A percentile compares a stretch with the other conserved stretches of the same genome.
Evolutionary conservation across 2,329 filamentous ascomycete genomes (phyloP).

Genomic region (Neonectria sp.): DNA sequence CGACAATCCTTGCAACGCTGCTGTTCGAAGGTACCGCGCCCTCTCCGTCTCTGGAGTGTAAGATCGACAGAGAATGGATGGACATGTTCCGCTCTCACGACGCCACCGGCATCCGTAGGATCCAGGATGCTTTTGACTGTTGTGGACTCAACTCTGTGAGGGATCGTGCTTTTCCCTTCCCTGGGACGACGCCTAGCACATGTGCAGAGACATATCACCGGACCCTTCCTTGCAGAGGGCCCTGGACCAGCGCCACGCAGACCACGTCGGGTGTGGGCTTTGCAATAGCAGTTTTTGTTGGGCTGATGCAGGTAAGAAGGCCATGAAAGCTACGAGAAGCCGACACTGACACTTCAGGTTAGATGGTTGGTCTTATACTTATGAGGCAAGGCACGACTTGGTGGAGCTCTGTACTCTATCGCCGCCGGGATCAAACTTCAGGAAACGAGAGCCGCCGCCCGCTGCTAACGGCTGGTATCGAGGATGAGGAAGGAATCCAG

Average conservation of each 20-base stretch:
- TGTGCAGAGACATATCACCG: slow-evolving; percentile 66
- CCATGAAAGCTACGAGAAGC: no score
- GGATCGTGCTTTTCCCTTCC: slow-evolving; percentile 77
- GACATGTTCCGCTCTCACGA: slow-evolving; percentile 67
- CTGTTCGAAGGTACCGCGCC: slow-evolving; percentile 55
- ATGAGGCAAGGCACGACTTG: slow-evolving; percentile 49
- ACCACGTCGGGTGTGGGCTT: slow-evolving; percentile 69
- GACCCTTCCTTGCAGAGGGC: slow-evolving; percentile 62
- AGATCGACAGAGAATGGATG: slow-evolving; percentile 71
- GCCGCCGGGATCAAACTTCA: slow-evolving; percentile 7
- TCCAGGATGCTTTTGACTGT: slow-evolving; percentile 78
- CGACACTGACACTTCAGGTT: neutral
- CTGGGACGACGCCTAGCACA: slow-evolving; percentile 45
- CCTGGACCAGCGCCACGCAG: slow-evolving; percentile 71
- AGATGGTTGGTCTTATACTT: slow-evolving; percentile 53
- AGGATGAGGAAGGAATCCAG: slow-evolving; percentile 43
- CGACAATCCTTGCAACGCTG: slow-evolving; percentile 62
- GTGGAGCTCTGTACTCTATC: slow-evolving; percentile 48
- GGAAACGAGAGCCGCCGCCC: slow-evolving; percentile 42
- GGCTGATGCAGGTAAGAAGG: slow-evolving; percentile 68
- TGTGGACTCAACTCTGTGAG: slow-evolving; percentile 73
- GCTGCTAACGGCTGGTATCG: slow-evolving; percentile 49
- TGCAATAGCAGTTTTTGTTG: slow-evolving; percentile 66
- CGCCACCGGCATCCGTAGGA: slow-evolving; percentile 63
- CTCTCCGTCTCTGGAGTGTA: slow-evolving; percentile 61